phyloP scores from a whole-genome alignment of 371 early-diverging fungal species.

The Mortierella sp. region DNA sequence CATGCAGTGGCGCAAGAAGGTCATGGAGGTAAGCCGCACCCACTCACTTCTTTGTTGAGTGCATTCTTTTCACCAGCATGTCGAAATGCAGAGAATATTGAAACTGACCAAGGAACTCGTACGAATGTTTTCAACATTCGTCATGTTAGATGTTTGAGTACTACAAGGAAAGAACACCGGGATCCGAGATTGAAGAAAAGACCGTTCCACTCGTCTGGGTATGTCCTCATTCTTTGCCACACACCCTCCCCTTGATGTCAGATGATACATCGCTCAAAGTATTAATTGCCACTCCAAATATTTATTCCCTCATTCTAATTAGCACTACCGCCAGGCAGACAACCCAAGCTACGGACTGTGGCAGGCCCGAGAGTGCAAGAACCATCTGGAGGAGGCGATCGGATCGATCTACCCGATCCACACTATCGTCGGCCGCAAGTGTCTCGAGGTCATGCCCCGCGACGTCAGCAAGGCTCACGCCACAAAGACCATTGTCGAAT shows the following conservation, averaged over 20 bases:
- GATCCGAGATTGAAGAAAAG: constrained; percentile 86
- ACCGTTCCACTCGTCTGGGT: constrained; percentile 81
- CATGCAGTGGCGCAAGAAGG: constrained; percentile 87
- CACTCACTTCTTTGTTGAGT: not conserved
- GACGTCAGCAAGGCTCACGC: constrained; percentile 77
- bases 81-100: not conserved
- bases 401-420: constrained; percentile 91
- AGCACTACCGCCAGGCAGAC: constrained; percentile 83
- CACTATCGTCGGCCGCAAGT: constrained; percentile 92
- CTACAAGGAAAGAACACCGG: constrained; percentile 92
- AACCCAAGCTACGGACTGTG: constrained; percentile 78
- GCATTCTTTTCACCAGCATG: not conserved
- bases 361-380: constrained; percentile 93
- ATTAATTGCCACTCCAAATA: not conserved
- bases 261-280: not conserved
- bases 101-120: not conserved
- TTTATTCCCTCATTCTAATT: too few species aligned
- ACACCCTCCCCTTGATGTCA: too few species aligned
- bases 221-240: not conserved
- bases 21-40: constrained; percentile 59
- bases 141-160: constrained; percentile 80
- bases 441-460: constrained; percentile 86
- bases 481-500: constrained; percentile 69
- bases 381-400: constrained; percentile 88
- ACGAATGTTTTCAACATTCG: not conserved